Evolutionary conservation across 1,139 yeast species (phyloP).

Genomic region (Suhomyces terraborum): DNA sequence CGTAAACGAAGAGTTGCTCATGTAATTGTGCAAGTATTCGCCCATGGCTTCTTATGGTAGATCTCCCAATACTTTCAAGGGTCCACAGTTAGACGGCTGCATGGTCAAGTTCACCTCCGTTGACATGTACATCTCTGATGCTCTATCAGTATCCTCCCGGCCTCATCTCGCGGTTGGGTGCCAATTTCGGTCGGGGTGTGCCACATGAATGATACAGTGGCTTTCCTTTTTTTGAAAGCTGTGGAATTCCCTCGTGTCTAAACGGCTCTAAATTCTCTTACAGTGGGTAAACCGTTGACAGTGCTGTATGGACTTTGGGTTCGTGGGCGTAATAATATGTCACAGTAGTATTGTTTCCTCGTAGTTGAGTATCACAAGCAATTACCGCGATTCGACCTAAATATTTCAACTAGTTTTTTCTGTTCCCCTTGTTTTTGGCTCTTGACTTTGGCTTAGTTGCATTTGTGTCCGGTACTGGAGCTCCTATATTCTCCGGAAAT

Average conservation of each 20-base stretch:
- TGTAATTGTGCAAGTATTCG: no score
- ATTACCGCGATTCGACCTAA: background rate
- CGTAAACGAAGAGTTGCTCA: no score
- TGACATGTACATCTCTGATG: no score
- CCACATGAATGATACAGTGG: background rate
- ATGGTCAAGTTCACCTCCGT: no score
- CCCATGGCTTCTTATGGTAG: no score
- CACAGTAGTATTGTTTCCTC: background rate
- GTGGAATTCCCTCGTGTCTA: background rate
- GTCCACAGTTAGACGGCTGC: no score
- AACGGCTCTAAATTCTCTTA: background rate
- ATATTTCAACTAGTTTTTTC: background rate
- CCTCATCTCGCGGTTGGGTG: no score
- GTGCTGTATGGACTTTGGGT: background rate
- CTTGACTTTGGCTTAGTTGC: background rate
- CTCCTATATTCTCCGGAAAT: conserved; percentile 23
- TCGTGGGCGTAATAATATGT: background rate
- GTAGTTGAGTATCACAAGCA: background rate
- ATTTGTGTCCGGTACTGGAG: background rate
- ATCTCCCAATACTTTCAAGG: no score
- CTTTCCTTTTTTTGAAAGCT: background rate
- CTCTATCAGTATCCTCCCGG: no score
- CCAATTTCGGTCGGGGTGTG: background rate
- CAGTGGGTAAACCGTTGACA: background rate
- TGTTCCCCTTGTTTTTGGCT: background rate